A percentile compares a stretch with the other conserved stretches of the same genome.
Evolutionary conservation across 805 yeast genomes (phyloP).

Genomic region (Kuraishia capsulata): DNA sequence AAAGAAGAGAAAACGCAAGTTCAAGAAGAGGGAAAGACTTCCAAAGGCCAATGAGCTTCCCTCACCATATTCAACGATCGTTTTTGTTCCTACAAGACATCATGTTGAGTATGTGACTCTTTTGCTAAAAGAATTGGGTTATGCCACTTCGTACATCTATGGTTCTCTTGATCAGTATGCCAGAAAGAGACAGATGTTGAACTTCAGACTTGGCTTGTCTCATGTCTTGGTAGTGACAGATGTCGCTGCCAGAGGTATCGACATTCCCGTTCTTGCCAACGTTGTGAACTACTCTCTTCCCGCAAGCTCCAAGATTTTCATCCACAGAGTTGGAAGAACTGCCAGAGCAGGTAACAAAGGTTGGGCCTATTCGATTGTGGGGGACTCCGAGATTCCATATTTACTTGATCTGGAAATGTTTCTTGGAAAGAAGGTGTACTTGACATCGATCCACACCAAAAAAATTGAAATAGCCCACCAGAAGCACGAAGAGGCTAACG

Average conservation of each 20-base stretch:
- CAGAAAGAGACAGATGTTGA: slow-evolving; percentile 77
- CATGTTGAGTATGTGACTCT: slow-evolving; percentile 87
- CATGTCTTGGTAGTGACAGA: slow-evolving; percentile 92
- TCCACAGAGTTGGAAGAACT: slow-evolving; percentile 98
- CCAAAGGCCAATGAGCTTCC: slow-evolving; percentile 83
- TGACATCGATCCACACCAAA: slow-evolving; percentile 62
- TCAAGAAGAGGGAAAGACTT: slow-evolving; percentile 42
- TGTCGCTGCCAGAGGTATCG: slow-evolving; percentile 98
- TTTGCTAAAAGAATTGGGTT: slow-evolving; percentile 69
- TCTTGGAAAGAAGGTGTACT: slow-evolving; percentile 69
- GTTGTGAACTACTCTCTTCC: slow-evolving; percentile 90
- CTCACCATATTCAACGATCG: slow-evolving; percentile 76
- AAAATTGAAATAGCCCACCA: slow-evolving; percentile 43
- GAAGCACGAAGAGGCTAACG: slow-evolving; percentile 28
- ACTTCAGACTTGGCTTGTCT: slow-evolving; percentile 79
- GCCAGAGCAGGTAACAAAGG: slow-evolving; percentile 98
- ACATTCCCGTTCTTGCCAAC: slow-evolving; percentile 92
- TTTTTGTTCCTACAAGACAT: slow-evolving; percentile 95
- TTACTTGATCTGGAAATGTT: slow-evolving; percentile 84
- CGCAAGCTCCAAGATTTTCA: slow-evolving; percentile 83
- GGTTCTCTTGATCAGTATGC: slow-evolving; percentile 96
- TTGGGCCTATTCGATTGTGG: slow-evolving; percentile 90
- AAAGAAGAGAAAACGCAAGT: slow-evolving; percentile 24
- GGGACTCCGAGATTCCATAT: slow-evolving; percentile 83
- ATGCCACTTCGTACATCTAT: slow-evolving; percentile 78